Percentiles rank a stretch among this genome's conserved stretches.
Evolutionary conservation across 2,329 filamentous ascomycete species (phyloP).

Genomic region (Phaeomoniella chlamydospora): DNA sequence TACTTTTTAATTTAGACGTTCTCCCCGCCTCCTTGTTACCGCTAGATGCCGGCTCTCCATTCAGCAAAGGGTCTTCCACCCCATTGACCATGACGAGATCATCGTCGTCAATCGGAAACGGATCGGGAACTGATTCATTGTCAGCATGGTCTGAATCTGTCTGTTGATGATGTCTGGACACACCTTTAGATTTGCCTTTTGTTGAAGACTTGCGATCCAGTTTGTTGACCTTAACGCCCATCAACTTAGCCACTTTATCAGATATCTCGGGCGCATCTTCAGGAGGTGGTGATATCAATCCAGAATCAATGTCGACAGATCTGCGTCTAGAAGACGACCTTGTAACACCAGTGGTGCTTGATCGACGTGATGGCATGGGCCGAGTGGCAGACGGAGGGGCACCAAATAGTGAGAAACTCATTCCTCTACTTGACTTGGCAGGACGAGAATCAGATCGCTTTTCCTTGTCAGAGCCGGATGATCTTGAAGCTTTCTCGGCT

Average conservation of each 20-base stretch:
- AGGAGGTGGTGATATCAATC: slow-evolving; percentile 57
- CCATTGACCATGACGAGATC: slow-evolving; percentile 45
- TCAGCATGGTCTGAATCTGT: slow-evolving; percentile 4
- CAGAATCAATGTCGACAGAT: slow-evolving; percentile 51
- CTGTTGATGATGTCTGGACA: not conserved
- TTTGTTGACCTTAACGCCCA: slow-evolving; percentile 43
- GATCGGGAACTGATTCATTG: slow-evolving; percentile 27
- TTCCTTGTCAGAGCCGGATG: slow-evolving; percentile 59
- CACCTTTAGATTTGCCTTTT: slow-evolving; percentile 28
- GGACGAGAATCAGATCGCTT: slow-evolving; percentile 33
- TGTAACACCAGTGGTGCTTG: slow-evolving; percentile 39
- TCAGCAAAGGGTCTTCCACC: slow-evolving; percentile 21
- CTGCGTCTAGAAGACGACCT: slow-evolving; percentile 46
- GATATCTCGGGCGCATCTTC: slow-evolving; percentile 52
- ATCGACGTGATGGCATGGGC: slow-evolving; percentile 52
- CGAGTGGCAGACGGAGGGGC: slow-evolving; percentile 46
- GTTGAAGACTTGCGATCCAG: slow-evolving; percentile 34
- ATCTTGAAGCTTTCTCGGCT: slow-evolving; percentile 47
- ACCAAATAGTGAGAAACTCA: slow-evolving; percentile 44
- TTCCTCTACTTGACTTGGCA: slow-evolving; percentile 40
- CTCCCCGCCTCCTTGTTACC: slow-evolving; percentile 18
- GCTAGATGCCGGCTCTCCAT: slow-evolving; percentile 16
- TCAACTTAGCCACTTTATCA: slow-evolving; percentile 64
- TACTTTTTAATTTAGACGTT: slow-evolving; percentile 14
- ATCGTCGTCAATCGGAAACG: slow-evolving; percentile 51